Evolutionary conservation across 805 yeast species (phyloP).

Genomic region (Candida maris): DNA sequence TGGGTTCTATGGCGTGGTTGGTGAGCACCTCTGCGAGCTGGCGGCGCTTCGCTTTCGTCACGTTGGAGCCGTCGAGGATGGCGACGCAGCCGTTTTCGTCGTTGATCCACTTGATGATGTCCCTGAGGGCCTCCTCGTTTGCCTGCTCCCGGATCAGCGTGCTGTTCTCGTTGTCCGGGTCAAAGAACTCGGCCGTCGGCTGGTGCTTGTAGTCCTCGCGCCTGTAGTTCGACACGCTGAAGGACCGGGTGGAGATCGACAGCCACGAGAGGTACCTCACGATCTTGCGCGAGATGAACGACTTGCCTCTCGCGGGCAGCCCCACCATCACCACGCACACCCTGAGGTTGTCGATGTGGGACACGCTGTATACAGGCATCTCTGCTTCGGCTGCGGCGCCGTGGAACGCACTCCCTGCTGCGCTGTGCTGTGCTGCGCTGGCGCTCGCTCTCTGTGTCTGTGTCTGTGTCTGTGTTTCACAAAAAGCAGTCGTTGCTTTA

Average conservation of each 20-base stretch:
- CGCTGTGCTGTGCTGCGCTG: too few species aligned
- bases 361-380: slow-evolving; percentile 56
- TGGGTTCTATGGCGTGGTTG: slow-evolving; percentile 72
- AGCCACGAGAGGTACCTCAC: slow-evolving; percentile 92
- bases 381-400: too few species aligned
- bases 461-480: too few species aligned
- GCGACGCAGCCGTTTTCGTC: slow-evolving; percentile 85
- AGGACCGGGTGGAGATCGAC: slow-evolving; percentile 78
- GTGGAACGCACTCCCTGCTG: too few species aligned
- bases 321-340: slow-evolving; percentile 90
- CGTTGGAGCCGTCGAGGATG: slow-evolving; percentile 89
- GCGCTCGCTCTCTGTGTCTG: too few species aligned
- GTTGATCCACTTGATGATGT: slow-evolving; percentile 83
- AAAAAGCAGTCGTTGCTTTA: too few species aligned
- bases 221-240: slow-evolving; percentile 86
- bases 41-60: slow-evolving; percentile 68
- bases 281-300: slow-evolving; percentile 90
- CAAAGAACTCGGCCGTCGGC: slow-evolving; percentile 77
- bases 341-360: slow-evolving; percentile 65
- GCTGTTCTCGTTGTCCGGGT: slow-evolving; percentile 62
- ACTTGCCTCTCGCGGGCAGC: slow-evolving; percentile 87
- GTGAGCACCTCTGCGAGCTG: slow-evolving; percentile 54
- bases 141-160: slow-evolving; percentile 63
- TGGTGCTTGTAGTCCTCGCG: slow-evolving; percentile 54
- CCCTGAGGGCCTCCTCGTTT: slow-evolving; percentile 64